These are phyloP conservation scores for Neopestalotiopsis sp. DNA, from an alignment of 2,329 filamentous ascomycete genomes.

Conservation along the genomic window DNA sequence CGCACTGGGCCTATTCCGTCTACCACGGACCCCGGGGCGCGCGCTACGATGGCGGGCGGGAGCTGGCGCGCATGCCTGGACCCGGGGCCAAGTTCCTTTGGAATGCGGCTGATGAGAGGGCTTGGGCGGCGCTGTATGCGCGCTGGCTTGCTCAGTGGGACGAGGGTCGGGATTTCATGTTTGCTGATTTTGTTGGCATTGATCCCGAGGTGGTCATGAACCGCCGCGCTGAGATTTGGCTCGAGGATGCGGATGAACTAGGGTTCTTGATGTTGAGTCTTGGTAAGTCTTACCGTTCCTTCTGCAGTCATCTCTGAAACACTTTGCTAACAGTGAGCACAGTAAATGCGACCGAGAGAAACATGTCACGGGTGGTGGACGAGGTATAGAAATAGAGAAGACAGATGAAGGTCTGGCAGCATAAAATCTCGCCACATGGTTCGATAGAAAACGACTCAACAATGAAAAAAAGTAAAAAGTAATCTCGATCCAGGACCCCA, in stretches of 20 bases:
- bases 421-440: background rate
- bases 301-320: no score
- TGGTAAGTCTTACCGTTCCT: slow-evolving; percentile 20
- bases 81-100: slow-evolving; percentile 45
- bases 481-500: no score
- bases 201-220: slow-evolving; percentile 36
- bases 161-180: slow-evolving; percentile 31
- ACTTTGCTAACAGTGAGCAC: background rate
- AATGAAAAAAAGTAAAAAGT: no score
- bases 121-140: slow-evolving; percentile 40
- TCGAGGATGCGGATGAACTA: slow-evolving; percentile 49
- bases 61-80: slow-evolving; percentile 44
- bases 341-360: slow-evolving; percentile 13
- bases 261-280: slow-evolving; percentile 45
- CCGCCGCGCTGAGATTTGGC: slow-evolving; percentile 41
- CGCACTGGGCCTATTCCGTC: slow-evolving; percentile 46
- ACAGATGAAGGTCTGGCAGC: background rate
- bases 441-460: no score
- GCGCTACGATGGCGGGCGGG: slow-evolving; percentile 39
- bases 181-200: slow-evolving; percentile 39
- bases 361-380: background rate
- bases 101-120: slow-evolving; percentile 36
- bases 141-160: slow-evolving; percentile 42
- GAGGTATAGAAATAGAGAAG: background rate
- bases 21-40: slow-evolving; percentile 34